Conservation (phyloP, 805 yeast genomes). For the Hanseniaspora hatyaiensis region DNA sequence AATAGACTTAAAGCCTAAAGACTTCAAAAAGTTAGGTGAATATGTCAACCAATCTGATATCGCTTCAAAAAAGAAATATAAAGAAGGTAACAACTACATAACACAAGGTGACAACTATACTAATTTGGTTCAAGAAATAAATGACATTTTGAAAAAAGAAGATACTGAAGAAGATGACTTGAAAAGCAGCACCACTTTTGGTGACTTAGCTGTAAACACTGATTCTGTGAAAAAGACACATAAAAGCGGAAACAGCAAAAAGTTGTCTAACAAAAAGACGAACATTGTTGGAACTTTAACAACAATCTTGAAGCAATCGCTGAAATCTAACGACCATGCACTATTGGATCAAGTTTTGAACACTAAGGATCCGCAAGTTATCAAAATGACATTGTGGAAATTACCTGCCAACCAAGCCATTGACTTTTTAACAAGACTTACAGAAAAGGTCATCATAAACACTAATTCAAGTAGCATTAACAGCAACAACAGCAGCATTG, state of each 20-base stretch:
- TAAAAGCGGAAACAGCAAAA: slow-evolving; percentile 23
- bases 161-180: too few relatives aligned
- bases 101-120: slow-evolving; percentile 53
- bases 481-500: slow-evolving; percentile 22
- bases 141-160: slow-evolving; percentile 11
- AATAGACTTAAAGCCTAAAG: slow-evolving; percentile 9
- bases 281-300: slow-evolving; percentile 69
- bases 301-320: slow-evolving; percentile 75
- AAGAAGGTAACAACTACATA: slow-evolving; percentile 49
- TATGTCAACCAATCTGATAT: slow-evolving; percentile 27
- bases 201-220: slow-evolving; percentile 2
- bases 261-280: slow-evolving; percentile 34
- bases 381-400: slow-evolving; percentile 44
- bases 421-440: slow-evolving; percentile 45
- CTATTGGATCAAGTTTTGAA: slow-evolving; percentile 71
- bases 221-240: slow-evolving; percentile 20
- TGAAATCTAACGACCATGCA: slow-evolving; percentile 74
- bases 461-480: not conserved
- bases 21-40: slow-evolving; percentile 21
- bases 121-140: slow-evolving; percentile 35
- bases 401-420: slow-evolving; percentile 44
- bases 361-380: slow-evolving; percentile 40
- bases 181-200: slow-evolving; percentile 30
- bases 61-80: slow-evolving; percentile 45
- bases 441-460: slow-evolving; percentile 41